Evolutionary conservation across 495 filamentous ascomycete species (phyloP), one percentile per base, ranked within the genome.

Genomic region (Pyrenula aspistea): DNA sequence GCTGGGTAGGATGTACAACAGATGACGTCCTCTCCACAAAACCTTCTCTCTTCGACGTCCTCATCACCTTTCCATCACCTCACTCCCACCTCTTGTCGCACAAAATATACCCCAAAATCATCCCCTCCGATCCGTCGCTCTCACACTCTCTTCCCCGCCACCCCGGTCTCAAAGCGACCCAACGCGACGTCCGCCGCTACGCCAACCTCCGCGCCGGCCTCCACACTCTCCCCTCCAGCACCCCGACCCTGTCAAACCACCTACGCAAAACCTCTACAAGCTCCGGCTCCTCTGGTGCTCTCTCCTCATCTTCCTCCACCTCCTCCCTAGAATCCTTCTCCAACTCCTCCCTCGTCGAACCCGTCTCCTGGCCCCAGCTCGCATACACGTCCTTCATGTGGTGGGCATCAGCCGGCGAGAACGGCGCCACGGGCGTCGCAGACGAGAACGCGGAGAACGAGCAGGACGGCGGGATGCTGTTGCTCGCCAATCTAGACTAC

Each of bases 351-450:
- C 75, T 90, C 22, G 78, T 87, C 50, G 91, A 96, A 61, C 84
- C 89, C 0, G 73, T 83, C 42, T 87, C 85, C n/a, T 97, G 92
- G 93, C 76, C 89, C 0, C 87, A 88, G 4, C 79, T 95, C 12
- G 91, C 91, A 10, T 97, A 96, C 65, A 82, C 79, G 23, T 85
- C 87, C 2, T 96, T 96, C 74, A 91, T 96, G 72, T 98, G 92
- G 92, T 98, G 93, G 93, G 93, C 93, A 0, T 91, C 89, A 1
- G 93, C 93, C 0, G 93, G 93, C 52, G 93, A 97, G 68, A 83
- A 87, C 66, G 77, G 84, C 1, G 78, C 81, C 22, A 60, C 64
- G 50, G 57, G 67, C 15, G 68, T 70, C 11, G 63, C 68, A 11
- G 66, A 65, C 47, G 63, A 63, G 23, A 62, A 67, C 12, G 54